phyloP scores from a whole-genome alignment of 306 rosid species.

The Canavalia ensiformis region DNA sequence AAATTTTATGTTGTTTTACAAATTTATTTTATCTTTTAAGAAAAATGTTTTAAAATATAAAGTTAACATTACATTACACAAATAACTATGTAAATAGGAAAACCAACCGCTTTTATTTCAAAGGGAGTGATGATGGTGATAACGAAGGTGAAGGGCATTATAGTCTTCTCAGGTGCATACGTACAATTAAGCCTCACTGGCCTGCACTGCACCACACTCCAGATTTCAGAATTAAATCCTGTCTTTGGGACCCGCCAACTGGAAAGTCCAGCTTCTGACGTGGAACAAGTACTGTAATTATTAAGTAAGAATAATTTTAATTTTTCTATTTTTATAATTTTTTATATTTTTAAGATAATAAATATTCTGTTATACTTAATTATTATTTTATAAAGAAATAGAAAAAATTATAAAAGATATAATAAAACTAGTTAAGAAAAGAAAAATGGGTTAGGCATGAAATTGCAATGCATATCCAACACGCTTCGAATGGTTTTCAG shows the following conservation, averaged over 20 bases:
- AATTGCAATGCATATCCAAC: slow-evolving; percentile 2
- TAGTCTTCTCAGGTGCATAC: background rate
- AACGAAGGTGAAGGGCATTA: slow-evolving; percentile 14
- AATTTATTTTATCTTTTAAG: background rate
- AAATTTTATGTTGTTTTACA: background rate
- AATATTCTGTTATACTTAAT: no score
- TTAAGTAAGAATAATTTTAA: background rate
- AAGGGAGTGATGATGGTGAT: background rate
- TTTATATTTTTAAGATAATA: no score
- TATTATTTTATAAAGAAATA: no score
- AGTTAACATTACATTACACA: background rate
- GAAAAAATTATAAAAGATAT: no score
- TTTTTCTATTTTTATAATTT: no score
- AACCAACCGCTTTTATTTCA: background rate
- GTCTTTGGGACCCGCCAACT: slow-evolving; percentile 44
- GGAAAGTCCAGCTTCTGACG: slow-evolving; percentile 44
- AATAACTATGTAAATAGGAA: background rate
- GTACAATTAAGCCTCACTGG: slow-evolving; percentile 38
- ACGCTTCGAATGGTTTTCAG: background rate
- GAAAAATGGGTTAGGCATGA: background rate
- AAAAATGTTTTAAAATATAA: background rate
- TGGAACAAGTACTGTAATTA: background rate
- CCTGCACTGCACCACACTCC: slow-evolving; percentile 29
- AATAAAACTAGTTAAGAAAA: background rate
- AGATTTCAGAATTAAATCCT: slow-evolving; percentile 41